Evolutionary conservation across 176 grass and related monocot species (phyloP).

Genomic region (Hordeum marinum): DNA sequence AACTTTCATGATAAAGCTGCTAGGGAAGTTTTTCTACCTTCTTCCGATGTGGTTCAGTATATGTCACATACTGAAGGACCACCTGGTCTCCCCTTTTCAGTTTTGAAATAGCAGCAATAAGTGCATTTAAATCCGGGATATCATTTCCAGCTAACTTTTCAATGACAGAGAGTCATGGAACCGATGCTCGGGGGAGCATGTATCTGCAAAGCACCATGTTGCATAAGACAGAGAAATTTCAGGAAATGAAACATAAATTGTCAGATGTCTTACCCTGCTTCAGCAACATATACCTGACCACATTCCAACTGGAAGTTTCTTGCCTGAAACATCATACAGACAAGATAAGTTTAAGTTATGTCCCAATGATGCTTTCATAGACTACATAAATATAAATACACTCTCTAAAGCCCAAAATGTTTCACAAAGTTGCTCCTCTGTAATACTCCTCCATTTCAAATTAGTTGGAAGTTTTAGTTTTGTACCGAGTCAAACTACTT

Average conservation of each 20-base stretch:
- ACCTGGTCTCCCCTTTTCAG: slow-evolving; percentile 70
- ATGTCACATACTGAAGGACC: slow-evolving; percentile 81
- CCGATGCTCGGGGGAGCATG: slow-evolving; percentile 80
- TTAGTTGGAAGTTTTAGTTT: no score
- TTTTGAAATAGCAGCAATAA: slow-evolving; percentile 68
- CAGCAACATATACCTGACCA: slow-evolving; percentile 89
- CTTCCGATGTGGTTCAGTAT: slow-evolving; percentile 69
- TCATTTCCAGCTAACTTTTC: slow-evolving; percentile 75
- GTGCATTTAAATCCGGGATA: slow-evolving; percentile 52
- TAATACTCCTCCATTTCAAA: no score
- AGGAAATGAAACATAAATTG: slow-evolving; percentile 6
- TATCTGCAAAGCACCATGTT: slow-evolving; percentile 55
- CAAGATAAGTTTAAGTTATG: neutral
- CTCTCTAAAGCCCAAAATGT: no score
- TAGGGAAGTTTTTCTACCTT: slow-evolving; percentile 50
- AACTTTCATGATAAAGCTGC: neutral
- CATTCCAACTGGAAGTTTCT: slow-evolving; percentile 94
- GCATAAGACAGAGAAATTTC: slow-evolving; percentile 30
- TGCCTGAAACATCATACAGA: slow-evolving; percentile 47
- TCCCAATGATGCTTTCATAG: no score
- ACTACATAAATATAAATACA: no score
- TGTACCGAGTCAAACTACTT: no score
- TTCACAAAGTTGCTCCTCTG: no score
- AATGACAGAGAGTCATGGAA: slow-evolving; percentile 85
- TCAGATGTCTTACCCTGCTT: slow-evolving; percentile 66